Evolutionary conservation across 1,284 basidiomycete species (phyloP), one percentile per base, ranked within the genome.

Genomic region (Cerioporus squamosus): DNA sequence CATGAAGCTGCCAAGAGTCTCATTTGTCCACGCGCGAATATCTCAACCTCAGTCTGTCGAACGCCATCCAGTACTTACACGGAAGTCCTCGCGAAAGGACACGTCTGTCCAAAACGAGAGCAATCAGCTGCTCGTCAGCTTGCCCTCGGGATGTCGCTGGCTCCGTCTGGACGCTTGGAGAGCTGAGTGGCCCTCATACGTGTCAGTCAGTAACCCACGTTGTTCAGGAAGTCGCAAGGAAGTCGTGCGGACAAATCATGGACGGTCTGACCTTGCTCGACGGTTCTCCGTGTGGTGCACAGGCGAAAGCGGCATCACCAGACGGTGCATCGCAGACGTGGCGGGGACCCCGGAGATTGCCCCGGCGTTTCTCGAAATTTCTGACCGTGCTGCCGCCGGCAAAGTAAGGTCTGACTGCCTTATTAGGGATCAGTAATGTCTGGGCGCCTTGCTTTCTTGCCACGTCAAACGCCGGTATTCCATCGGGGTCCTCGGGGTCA

Each of bases 301-400:
- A 54, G 22, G 29, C 51, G 50, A 55, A 47, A 39, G 48, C 39
- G 54, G 17, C 56, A 60, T 60, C 59, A 60, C 55, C 58, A 44
- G 61, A 44, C 29, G 31, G 24, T 24, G 44, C 29, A 50, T 40
- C 20, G 38, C 58, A 36, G 62, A 64, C 62, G 62, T 64, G 62
- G 23, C 9, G 9, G 23, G 53, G 59, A 61, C 62, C 59, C 59
- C 62, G 46, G 48, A 22, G 57, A 51, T 47, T 52, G 39, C 24
- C 0, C 22, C 9, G 8, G 29, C 17, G 44, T 51, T 64, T 61
- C 59, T 64, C 51, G 62, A 64, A 61, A 57, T 52, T 61, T 59
- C 62, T 44, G 43, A 12, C 20, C 2, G 5, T 14, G 14, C 22
- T 20, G 8, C 15, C 6, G 23, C 18, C n/a, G 7, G 40, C 31